Evolutionary conservation across 192 early-diverging fungal genomes (phyloP).

Genomic region (Endogone sp.): DNA sequence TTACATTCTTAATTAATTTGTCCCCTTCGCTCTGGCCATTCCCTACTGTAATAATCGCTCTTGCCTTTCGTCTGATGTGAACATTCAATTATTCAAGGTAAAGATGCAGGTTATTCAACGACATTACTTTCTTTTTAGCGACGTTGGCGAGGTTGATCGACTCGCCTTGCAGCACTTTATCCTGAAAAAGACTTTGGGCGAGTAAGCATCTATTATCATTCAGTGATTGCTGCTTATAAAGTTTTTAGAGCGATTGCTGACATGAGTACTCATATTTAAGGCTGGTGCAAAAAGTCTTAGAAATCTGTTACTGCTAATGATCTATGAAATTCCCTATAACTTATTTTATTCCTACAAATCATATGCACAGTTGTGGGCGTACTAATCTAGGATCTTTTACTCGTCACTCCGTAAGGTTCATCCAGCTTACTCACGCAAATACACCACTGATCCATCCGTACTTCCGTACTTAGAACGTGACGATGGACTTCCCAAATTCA

Average conservation of each 20-base stretch:
- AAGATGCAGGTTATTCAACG: background rate
- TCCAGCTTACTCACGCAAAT: background rate
- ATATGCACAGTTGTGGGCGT: background rate
- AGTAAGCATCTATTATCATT: too few species aligned
- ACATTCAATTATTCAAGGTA: too few species aligned
- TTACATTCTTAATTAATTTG: too few species aligned
- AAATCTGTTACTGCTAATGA: constrained; percentile 21
- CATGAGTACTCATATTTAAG: background rate
- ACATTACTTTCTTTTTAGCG: background rate
- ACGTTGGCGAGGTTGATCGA: background rate
- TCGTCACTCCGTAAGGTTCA: too few species aligned
- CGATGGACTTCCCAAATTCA: constrained; percentile 11
- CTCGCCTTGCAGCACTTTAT: background rate
- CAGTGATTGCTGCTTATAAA: background rate
- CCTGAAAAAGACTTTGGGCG: background rate
- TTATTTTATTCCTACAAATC: background rate
- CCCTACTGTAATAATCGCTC: too few species aligned
- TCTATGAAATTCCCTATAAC: background rate
- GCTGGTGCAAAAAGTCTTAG: constrained; percentile 16
- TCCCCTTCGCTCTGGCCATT: too few species aligned
- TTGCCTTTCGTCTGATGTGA: too few species aligned
- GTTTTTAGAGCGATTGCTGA: background rate
- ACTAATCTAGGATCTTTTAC: background rate
- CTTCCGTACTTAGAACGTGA: constrained; percentile 16
- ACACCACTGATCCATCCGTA: background rate